These are phyloP conservation scores for Aspergillus olivimuriae DNA, from an alignment of 495 filamentous ascomycete species.

Conservation along the genomic window DNA sequence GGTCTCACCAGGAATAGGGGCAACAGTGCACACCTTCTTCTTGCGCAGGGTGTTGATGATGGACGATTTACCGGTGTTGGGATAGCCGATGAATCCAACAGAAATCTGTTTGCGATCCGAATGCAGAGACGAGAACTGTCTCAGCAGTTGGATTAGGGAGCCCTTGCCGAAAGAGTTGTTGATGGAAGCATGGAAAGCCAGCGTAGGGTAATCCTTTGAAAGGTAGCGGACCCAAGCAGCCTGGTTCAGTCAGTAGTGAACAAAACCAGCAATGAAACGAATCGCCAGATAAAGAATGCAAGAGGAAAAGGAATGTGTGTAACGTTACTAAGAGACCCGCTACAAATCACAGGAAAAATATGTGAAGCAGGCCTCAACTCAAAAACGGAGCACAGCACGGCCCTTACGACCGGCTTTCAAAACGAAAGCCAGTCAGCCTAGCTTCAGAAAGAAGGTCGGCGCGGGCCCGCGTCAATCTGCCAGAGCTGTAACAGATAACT, in stretches of 20 bases:
- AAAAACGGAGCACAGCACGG: constrained; percentile 63
- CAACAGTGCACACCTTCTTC: constrained; percentile 89
- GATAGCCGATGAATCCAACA: constrained; percentile 82
- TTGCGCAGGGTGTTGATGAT: constrained; percentile 89
- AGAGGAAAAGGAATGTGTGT: constrained; percentile 79
- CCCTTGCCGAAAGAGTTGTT: constrained; percentile 89
- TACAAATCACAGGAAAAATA: constrained; percentile 48
- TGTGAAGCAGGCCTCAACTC: constrained; percentile 76
- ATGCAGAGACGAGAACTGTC: constrained; percentile 93
- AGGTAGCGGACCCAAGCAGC: constrained; percentile 77
- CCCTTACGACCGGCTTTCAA: constrained; percentile 60
- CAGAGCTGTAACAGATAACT: constrained; percentile 96
- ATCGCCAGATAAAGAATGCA: constrained; percentile 4
- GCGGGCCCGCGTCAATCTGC: constrained; percentile 79
- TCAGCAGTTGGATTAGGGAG: constrained; percentile 67
- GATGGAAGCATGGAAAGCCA: constrained; percentile 87
- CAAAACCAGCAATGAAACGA: constrained; percentile 7
- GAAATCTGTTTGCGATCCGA: constrained; percentile 87
- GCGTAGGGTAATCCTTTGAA: constrained; percentile 82
- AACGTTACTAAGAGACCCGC: constrained; percentile 96
- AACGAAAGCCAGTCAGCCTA: constrained; percentile 72
- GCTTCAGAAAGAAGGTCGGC: constrained; percentile 54
- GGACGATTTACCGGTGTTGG: constrained; percentile 84
- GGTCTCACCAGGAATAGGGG: constrained; percentile 88
- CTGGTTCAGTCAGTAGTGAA: constrained; percentile 48